Percentiles rank a stretch among this genome's conserved stretches.
phyloP scores from a whole-genome alignment of 345 rosid species.

The Salix exigua region DNA sequence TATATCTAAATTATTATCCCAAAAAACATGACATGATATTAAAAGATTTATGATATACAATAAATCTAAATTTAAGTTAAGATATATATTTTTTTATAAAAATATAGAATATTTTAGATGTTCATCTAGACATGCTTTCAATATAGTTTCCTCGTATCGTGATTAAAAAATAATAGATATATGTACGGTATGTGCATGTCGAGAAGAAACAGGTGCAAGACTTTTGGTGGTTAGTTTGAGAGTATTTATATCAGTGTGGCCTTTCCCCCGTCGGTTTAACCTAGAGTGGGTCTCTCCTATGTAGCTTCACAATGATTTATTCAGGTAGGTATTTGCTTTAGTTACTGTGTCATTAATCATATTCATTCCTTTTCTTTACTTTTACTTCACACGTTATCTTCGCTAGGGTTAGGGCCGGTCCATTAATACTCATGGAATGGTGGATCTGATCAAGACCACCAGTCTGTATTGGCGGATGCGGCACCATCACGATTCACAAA shows the following conservation, averaged over 20 bases:
- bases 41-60: fast-evolving
- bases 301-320: slow-evolving; percentile 12
- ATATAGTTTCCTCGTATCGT: too few species aligned
- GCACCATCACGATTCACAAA: slow-evolving; percentile 53
- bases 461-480: slow-evolving; percentile 40
- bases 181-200: not conserved
- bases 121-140: too few species aligned
- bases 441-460: slow-evolving; percentile 2
- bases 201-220: not conserved
- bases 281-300: slow-evolving; percentile 12
- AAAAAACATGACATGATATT: too few species aligned
- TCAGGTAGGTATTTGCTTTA: slow-evolving; percentile 15
- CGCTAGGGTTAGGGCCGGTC: slow-evolving; percentile 14
- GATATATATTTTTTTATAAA: too few species aligned
- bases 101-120: too few species aligned
- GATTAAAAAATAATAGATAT: too few species aligned
- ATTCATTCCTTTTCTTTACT: not conserved
- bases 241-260: not conserved
- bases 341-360: not conserved
- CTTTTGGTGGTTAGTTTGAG: not conserved
- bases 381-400: not conserved
- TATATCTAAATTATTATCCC: too few species aligned
- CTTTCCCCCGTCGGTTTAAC: not conserved
- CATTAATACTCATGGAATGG: not conserved
- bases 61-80: fast-evolving